Evolutionary conservation across 352 stramenopile genomes (phyloP).

Genomic region (Phytophthora boehmeriae): DNA sequence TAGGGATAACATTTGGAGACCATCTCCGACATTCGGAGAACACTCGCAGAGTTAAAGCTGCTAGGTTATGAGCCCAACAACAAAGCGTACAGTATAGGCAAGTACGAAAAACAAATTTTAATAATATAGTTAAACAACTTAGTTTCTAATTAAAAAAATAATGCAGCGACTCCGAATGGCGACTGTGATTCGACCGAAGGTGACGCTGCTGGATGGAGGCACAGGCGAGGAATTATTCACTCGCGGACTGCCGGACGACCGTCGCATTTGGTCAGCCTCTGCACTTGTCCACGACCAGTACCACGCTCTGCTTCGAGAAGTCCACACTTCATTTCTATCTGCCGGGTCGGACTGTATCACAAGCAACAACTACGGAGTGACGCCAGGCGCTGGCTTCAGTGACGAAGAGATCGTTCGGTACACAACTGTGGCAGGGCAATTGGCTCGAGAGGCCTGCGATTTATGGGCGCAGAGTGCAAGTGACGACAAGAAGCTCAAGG

Average conservation of each 20-base stretch:
- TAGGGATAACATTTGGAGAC: too few relatives aligned
- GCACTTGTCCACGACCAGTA: slow-evolving; percentile 77
- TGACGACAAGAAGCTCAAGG: slow-evolving; percentile 13
- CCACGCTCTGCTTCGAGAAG: slow-evolving; percentile 74
- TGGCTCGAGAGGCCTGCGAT: slow-evolving; percentile 60
- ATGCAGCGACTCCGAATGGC: too few relatives aligned
- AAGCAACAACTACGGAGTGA: slow-evolving; percentile 92
- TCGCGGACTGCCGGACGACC: slow-evolving; percentile 82
- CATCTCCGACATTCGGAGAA: too few relatives aligned
- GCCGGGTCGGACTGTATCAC: slow-evolving; percentile 86
- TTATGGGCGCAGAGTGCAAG: slow-evolving; percentile 14
- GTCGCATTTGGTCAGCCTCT: slow-evolving; percentile 89
- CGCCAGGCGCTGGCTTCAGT: slow-evolving; percentile 85
- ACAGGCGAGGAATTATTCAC: slow-evolving; percentile 92
- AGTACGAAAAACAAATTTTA: too few relatives aligned
- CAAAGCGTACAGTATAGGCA: too few relatives aligned
- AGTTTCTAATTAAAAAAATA: too few relatives aligned
- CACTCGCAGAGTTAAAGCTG: too few relatives aligned
- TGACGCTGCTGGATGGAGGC: slow-evolving; percentile 84
- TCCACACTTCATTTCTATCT: slow-evolving; percentile 85
- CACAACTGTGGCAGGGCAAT: slow-evolving; percentile 51
- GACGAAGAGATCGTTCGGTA: slow-evolving; percentile 65
- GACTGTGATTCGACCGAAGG: neutral
- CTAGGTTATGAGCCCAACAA: too few relatives aligned
- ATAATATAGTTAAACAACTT: too few relatives aligned